Evolutionary conservation across 257 asterid genomes (phyloP), one percentile per base, ranked within the genome.

Genomic region (Solanum medicagineum): DNA sequence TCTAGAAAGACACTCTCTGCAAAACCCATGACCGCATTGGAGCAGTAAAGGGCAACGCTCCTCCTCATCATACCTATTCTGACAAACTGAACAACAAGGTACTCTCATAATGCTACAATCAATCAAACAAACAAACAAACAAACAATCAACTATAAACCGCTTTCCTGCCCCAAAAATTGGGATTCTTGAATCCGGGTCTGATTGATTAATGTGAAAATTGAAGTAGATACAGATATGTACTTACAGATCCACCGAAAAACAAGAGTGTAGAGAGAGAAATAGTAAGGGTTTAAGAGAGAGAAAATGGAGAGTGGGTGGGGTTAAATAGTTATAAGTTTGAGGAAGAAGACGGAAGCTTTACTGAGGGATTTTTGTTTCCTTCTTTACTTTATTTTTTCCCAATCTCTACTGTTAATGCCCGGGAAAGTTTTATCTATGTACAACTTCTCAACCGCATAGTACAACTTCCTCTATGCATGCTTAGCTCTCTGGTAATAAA

Each of bases 11-110:
- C 99, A 96, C 84, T 93, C 97, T 81, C 94, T 95, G 91, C 99
- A 96, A 91, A 94, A 96, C 69, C 98, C 95, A 84, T 96, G 99
- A 87, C 99, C 99, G 92, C 99, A 96, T 92, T 95, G 99, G 90
- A 96, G 98, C 83, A 94, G 89, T 62, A 96, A 92, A 63, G 99
- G 99, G 87, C 98, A 96, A 86, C 98, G 90, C 86, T 93, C 98
- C 55, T 91, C 99, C 88, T 96, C 99, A 92, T 91, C 91, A 92
- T 92, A 96, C 93, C 92, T 92, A 92, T 90, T 94, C 87, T 96
- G 93, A 87, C 99, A 96, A 74, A 96, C 98, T 80, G 97, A 92
- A 85, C 99, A 96, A 77, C 94, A 91, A 65, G 98, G 97, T 73
- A 90, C 91, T 94, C 94, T 90, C 98, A 94, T 96, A 66, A 40